Percentiles rank a stretch among this genome's conserved stretches.
Conservation (phyloP, 805 yeast genomes). For the Saturnispora bothae region DNA sequence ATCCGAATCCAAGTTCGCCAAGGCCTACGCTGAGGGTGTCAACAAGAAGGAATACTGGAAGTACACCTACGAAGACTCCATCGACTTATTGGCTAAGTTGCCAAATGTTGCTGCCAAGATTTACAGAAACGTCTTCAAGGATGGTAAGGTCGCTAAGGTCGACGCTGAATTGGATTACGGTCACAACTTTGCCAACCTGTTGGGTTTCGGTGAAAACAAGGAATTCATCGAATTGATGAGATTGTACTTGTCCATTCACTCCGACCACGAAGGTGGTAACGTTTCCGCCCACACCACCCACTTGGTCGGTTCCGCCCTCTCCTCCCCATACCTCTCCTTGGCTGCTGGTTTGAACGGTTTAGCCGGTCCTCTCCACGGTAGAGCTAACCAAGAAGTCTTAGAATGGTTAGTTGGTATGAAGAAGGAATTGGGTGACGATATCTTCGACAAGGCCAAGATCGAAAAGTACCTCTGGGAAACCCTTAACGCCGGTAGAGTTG, state of each 20-base stretch:
- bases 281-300: slow-evolving; percentile 84
- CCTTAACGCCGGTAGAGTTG: slow-evolving; percentile 71
- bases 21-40: slow-evolving; percentile 78
- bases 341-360: slow-evolving; percentile 80
- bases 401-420: slow-evolving; percentile 68
- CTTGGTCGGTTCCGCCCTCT: slow-evolving; percentile 73
- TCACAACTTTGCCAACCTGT: slow-evolving; percentile 47
- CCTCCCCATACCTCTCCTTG: slow-evolving; percentile 66
- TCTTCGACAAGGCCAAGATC: slow-evolving; percentile 51
- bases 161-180: slow-evolving; percentile 54
- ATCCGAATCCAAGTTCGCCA: slow-evolving; percentile 72
- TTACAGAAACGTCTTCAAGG: slow-evolving; percentile 76
- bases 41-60: slow-evolving; percentile 78
- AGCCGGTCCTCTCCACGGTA: slow-evolving; percentile 83
- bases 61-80: slow-evolving; percentile 70
- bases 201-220: slow-evolving; percentile 48
- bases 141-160: slow-evolving; percentile 52
- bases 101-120: slow-evolving; percentile 76
- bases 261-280: slow-evolving; percentile 88
- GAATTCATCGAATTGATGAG: slow-evolving; percentile 75
- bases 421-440: slow-evolving; percentile 57
- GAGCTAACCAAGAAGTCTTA: slow-evolving; percentile 80
- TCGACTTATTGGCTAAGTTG: slow-evolving; percentile 71
- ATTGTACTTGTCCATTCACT: slow-evolving; percentile 70
- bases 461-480: slow-evolving; percentile 73